Evolutionary conservation across 495 filamentous ascomycete genomes (phyloP).

Genomic region (Neurospora sp.): DNA sequence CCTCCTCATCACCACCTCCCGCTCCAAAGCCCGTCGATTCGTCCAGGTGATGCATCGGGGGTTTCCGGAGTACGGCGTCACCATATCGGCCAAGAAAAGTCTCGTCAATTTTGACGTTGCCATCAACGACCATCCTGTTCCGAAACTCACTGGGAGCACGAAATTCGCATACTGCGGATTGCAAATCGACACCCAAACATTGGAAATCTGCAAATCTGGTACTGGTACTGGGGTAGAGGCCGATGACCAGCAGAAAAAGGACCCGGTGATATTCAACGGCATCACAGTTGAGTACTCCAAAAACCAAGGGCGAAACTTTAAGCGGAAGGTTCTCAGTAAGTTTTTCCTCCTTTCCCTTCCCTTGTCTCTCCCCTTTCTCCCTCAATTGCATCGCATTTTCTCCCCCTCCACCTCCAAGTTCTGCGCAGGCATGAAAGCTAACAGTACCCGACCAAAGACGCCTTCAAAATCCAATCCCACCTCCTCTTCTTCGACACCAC

Average conservation of each 20-base stretch:
- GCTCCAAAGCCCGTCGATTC: too few species aligned
- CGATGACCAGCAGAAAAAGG: constrained; percentile 3
- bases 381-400: too few species aligned
- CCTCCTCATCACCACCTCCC: too few species aligned
- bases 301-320: constrained; percentile 60
- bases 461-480: constrained; percentile 80
- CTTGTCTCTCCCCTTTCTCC: too few species aligned
- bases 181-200: constrained; percentile 59
- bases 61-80: constrained; percentile 66
- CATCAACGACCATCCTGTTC: constrained; percentile 45
- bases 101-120: constrained; percentile 73
- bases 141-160: constrained; percentile 21
- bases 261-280: constrained; percentile 42
- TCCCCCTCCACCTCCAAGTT: too few species aligned
- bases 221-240: constrained; percentile 9
- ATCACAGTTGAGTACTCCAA: constrained; percentile 67
- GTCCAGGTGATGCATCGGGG: constrained; percentile 45
- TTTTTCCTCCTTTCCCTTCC: background rate
- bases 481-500: constrained; percentile 81
- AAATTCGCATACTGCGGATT: constrained; percentile 84
- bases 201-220: constrained; percentile 48
- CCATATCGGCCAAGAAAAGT: constrained; percentile 66
- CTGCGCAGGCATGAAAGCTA: background rate
- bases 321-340: constrained; percentile 65
- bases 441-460: constrained; percentile 22